Percentiles rank a stretch among this genome's conserved stretches.
Conservation (phyloP, 2,329 filamentous ascomycete species). For the Ramichloridium luteum region DNA sequence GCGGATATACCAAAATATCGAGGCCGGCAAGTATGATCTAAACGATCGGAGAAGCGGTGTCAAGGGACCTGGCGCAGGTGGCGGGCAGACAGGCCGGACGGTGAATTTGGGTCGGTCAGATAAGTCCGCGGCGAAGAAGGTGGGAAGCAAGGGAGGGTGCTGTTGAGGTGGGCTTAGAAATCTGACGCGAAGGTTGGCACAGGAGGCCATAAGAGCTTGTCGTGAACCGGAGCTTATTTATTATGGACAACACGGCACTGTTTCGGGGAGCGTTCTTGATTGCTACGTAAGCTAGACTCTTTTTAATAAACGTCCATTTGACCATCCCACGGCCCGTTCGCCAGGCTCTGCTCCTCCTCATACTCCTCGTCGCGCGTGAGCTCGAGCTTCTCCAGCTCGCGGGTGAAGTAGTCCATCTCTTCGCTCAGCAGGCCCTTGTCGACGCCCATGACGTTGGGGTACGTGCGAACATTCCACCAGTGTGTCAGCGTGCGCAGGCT, state of each 20-base stretch:
- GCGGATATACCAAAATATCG: constrained; percentile 92
- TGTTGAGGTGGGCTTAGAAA: constrained; percentile 19
- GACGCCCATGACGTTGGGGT: constrained; percentile 62
- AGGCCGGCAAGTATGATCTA: constrained; percentile 85
- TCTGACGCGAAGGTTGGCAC: too few relatives aligned
- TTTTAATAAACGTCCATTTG: constrained; percentile 21
- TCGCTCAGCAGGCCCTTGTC: constrained; percentile 27
- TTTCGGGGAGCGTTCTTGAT: too few relatives aligned
- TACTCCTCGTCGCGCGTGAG: constrained; percentile 17
- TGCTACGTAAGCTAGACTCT: neutral
- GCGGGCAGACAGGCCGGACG: constrained; percentile 29
- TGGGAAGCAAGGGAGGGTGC: constrained; percentile 18
- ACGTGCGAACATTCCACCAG: constrained; percentile 81
- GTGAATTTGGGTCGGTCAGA: constrained; percentile 35
- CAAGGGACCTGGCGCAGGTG: constrained; percentile 51
- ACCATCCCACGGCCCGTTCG: constrained; percentile 10
- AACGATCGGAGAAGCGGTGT: constrained; percentile 88
- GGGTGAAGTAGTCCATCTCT: constrained; percentile 37
- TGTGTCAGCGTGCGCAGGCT: constrained; percentile 79
- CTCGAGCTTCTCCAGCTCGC: constrained; percentile 40
- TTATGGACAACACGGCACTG: too few relatives aligned
- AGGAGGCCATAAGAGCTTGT: too few relatives aligned
- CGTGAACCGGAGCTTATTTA: too few relatives aligned
- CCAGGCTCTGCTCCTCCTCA: constrained; percentile 13
- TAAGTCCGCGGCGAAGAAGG: constrained; percentile 21